phyloP scores from a whole-genome alignment of 441 rosid genomes.

The Populus hybrid region DNA sequence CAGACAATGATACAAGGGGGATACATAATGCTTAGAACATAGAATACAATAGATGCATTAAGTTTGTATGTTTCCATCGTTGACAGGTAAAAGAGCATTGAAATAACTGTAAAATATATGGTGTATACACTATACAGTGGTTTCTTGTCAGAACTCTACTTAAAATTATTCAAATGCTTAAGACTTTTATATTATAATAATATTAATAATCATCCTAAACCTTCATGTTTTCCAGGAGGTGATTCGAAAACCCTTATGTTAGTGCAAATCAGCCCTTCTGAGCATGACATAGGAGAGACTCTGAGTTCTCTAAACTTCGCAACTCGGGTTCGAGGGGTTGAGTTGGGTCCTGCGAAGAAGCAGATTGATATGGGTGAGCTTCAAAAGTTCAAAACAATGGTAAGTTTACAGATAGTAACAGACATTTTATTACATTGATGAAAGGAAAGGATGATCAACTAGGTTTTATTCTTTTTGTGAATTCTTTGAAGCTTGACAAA shows the following conservation, averaged over 20 bases:
- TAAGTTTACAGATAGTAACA: conserved; percentile 19
- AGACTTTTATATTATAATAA: background rate
- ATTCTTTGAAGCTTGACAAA: conserved; percentile 58
- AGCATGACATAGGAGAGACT: conserved; percentile 65
- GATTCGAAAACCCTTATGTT: conserved; percentile 81
- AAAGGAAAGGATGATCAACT: background rate
- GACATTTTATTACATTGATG: background rate
- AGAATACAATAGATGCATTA: background rate
- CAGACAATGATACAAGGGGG: background rate
- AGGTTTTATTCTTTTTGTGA: background rate
- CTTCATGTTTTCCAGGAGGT: conserved; percentile 51
- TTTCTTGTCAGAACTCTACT: background rate
- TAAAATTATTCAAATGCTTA: background rate
- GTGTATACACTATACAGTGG: background rate
- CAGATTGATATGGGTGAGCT: conserved; percentile 61
- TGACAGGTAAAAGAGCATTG: background rate
- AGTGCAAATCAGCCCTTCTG: conserved; percentile 81
- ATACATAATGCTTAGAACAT: background rate
- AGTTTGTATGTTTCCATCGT: background rate
- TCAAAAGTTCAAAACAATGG: conserved; percentile 63
- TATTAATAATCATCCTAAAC: background rate
- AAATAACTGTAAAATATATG: background rate
- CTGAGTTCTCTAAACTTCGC: conserved; percentile 80
- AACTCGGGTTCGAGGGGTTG: conserved; percentile 75
- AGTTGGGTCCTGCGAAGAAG: conserved; percentile 68